Base-by-base conservation (phyloP, 768 basidiomycete species). In the Calocera viscosa region DNA sequence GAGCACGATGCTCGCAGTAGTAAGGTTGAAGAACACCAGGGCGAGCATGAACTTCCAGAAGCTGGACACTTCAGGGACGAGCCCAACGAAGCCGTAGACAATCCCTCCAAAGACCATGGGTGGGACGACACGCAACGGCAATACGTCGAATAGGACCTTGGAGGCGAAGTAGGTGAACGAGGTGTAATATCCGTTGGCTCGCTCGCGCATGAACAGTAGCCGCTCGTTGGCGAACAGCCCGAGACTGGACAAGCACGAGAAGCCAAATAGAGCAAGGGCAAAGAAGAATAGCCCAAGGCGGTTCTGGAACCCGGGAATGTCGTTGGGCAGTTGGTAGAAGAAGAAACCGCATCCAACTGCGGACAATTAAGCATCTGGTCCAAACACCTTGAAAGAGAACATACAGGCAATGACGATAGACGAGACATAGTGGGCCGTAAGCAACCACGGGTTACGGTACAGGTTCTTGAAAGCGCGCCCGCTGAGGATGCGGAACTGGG, bases 1-100 rank as follows among this genome's bases (percentile, higher is more conserved):
- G 2, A 99, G 78, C 24, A 98, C 89, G 41, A 95, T 89, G 73
- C 88, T 91, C 32, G 94, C 93, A 1, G 96, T 94, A 0, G 94
- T 90, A 71, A 99, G 77, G 78, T 99, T 99, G 86, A 98, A 98
- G 40, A 99, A 78, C 11, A 99, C 93, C 40, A 99, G 82, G 1
- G 89, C 90, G 70, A 98, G 85, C 79, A 97, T 87, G 80, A 99
- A 98, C 79, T 96, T 97, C 96, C 96, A 98, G 81, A 97, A 98
- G 10, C 84, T 85, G 0, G 85, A 79, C 8, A 97, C 90, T 16
- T 86, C 88, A 1, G 93, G 90, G 11, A 98, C 96, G 60, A 99
- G 86, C 3, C 96, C 96, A 7, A 96, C 92, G 2, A 97, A 85
- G 1, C 91, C 86, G 72, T 99, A 99, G 11, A 96, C 87, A 71